These are phyloP conservation scores for Cajanus cajan DNA, from an alignment of 306 rosid genomes.

Conservation along the genomic window DNA sequence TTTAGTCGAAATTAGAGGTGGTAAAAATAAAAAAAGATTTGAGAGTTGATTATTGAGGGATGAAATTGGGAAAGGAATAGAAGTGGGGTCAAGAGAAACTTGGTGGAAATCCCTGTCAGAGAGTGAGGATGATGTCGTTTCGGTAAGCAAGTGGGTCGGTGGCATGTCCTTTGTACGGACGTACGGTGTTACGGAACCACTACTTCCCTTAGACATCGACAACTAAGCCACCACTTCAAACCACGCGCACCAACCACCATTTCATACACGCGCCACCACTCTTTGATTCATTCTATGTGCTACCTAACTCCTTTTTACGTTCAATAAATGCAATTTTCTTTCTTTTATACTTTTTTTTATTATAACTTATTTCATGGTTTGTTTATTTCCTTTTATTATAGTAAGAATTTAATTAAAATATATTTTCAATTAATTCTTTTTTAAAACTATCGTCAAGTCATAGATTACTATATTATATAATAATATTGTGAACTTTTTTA, in stretches of 20 bases:
- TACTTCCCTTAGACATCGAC: conserved; percentile 13
- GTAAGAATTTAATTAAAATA: too few relatives aligned
- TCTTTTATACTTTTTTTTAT: not conserved
- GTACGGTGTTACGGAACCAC: conserved; percentile 35
- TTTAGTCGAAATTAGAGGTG: not conserved
- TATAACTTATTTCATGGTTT: not conserved
- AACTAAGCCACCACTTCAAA: not conserved
- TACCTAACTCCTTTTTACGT: not conserved
- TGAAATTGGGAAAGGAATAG: not conserved
- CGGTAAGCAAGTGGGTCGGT: conserved; percentile 40
- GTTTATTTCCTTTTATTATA: too few relatives aligned
- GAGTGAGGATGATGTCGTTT: conserved; percentile 22
- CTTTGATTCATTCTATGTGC: not conserved
- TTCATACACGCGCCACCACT: not conserved
- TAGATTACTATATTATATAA: too few relatives aligned
- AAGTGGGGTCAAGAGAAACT: not conserved
- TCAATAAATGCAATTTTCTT: not conserved
- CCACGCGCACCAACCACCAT: not conserved
- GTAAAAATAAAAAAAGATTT: not conserved
- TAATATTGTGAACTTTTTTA: too few relatives aligned
- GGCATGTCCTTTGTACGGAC: conserved; percentile 44
- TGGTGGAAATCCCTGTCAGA: conserved; percentile 39
- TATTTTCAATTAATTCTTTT: too few relatives aligned
- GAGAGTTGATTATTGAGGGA: not conserved
- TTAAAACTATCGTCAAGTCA: too few relatives aligned